phyloP scores from a whole-genome alignment of 2,329 filamentous ascomycete genomes.

The Herpotrichia juniperi region DNA sequence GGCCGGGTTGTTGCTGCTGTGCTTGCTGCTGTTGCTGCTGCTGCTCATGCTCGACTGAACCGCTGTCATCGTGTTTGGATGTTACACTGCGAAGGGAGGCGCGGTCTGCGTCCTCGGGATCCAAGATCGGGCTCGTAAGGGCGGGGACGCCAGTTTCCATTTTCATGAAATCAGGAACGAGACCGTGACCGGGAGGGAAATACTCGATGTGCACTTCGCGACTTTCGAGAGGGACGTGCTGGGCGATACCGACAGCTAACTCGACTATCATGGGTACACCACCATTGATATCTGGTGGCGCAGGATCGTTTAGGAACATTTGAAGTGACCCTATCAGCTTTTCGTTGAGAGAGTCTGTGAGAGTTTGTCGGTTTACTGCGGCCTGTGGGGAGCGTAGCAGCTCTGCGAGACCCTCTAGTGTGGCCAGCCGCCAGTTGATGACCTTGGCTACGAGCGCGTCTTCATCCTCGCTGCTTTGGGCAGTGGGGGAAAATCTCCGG shows the following conservation, averaged over 20 bases:
- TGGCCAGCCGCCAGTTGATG: slow-evolving; percentile 91
- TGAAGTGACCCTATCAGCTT: slow-evolving; percentile 73
- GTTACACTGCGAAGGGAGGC: slow-evolving; percentile 43
- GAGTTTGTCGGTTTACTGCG: slow-evolving; percentile 67
- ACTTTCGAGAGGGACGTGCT: slow-evolving; percentile 87
- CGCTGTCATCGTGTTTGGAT: slow-evolving; percentile 36
- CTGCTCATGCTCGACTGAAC: slow-evolving; percentile 37
- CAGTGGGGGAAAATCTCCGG: slow-evolving; percentile 73
- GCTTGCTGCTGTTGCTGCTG: not conserved
- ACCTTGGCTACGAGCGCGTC: slow-evolving; percentile 87
- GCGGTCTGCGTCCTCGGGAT: slow-evolving; percentile 50
- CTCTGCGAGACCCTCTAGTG: slow-evolving; percentile 85
- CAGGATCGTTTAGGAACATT: slow-evolving; percentile 75
- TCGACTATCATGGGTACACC: slow-evolving; percentile 93
- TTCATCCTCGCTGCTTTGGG: slow-evolving; percentile 82
- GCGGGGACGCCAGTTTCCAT: slow-evolving; percentile 66
- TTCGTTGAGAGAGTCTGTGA: slow-evolving; percentile 64
- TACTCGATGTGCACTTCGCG: slow-evolving; percentile 89
- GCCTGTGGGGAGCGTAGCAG: slow-evolving; percentile 70
- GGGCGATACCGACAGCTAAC: slow-evolving; percentile 82
- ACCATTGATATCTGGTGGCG: slow-evolving; percentile 81
- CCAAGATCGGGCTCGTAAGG: slow-evolving; percentile 50
- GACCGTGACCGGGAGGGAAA: slow-evolving; percentile 74
- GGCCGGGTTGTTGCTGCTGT: slow-evolving; percentile 1
- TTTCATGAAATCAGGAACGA: slow-evolving; percentile 82